phyloP scores from a whole-genome alignment of 805 yeast genomes.

The Candida koratica region DNA sequence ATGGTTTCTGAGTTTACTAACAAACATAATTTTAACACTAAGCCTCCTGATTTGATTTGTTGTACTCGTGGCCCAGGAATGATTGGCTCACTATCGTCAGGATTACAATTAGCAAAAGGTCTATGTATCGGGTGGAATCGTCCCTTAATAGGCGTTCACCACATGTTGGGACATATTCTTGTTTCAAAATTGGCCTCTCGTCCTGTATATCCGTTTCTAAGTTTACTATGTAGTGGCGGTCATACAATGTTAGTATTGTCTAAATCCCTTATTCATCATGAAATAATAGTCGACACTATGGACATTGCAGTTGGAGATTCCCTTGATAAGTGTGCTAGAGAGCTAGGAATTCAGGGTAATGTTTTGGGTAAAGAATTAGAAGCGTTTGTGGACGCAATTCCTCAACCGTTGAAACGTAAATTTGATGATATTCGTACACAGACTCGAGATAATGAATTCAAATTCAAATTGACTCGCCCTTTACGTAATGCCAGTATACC shows the following conservation, averaged over 20 bases:
- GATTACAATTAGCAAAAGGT: conserved; percentile 83
- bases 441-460: conserved; percentile 21
- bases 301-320: conserved; percentile 95
- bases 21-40: conserved; percentile 25
- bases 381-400: conserved; percentile 37
- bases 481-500: conserved; percentile 29
- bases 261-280: conserved; percentile 57
- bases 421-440: conserved; percentile 21
- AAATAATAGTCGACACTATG: conserved; percentile 65
- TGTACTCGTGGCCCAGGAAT: conserved; percentile 97
- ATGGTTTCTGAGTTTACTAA: conserved; percentile 46
- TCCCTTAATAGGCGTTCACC: conserved; percentile 89
- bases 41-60: conserved; percentile 69
- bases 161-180: conserved; percentile 90
- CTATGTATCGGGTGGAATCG: conserved; percentile 69
- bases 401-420: conserved; percentile 23
- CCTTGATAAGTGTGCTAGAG: conserved; percentile 87
- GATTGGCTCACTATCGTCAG: conserved; percentile 82
- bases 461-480: conserved; percentile 28
- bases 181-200: conserved; percentile 30
- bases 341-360: conserved; percentile 71
- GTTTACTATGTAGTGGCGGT: conserved; percentile 86
- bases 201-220: conserved; percentile 65
- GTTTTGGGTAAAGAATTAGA: conserved; percentile 89
- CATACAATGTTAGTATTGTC: conserved; percentile 86